These are phyloP conservation scores for Cubamyces lactineus DNA, from an alignment of 768 basidiomycete genomes.

Conservation along the genomic window DNA sequence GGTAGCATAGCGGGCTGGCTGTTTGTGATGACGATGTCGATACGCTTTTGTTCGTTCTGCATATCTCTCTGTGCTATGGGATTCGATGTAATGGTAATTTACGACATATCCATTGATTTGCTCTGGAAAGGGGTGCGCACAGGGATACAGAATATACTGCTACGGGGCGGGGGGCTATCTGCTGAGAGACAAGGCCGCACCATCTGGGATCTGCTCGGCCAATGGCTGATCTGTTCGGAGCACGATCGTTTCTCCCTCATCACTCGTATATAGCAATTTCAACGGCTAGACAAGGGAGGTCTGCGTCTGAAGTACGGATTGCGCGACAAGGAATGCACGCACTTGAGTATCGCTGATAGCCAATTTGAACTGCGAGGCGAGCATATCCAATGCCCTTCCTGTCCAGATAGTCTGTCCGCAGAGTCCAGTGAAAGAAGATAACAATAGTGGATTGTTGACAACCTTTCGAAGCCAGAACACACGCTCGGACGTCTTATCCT, in stretches of 20 bases:
- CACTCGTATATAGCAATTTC: constrained; percentile 37
- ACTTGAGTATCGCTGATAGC: constrained; percentile 38
- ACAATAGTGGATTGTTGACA: constrained; percentile 34
- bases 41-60: constrained; percentile 21
- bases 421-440: not conserved
- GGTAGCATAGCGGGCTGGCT: constrained; percentile 57
- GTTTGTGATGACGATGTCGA: constrained; percentile 20
- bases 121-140: not conserved
- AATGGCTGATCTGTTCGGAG: constrained; percentile 56
- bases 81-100: constrained; percentile 26
- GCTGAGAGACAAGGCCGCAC: constrained; percentile 34
- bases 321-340: constrained; percentile 18
- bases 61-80: constrained; percentile 26
- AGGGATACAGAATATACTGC: not conserved
- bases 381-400: constrained; percentile 66
- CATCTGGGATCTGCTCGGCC: constrained; percentile 57
- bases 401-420: constrained; percentile 50
- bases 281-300: constrained; percentile 41
- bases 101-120: constrained; percentile 21
- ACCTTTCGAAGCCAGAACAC: constrained; percentile 76
- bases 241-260: constrained; percentile 31
- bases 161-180: constrained; percentile 2
- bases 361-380: constrained; percentile 43
- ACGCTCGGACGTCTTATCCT: constrained; percentile 41
- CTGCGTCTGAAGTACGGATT: not conserved